Evolutionary conservation across 257 asterid species (phyloP).

Genomic region (Paulownia fortunei): DNA sequence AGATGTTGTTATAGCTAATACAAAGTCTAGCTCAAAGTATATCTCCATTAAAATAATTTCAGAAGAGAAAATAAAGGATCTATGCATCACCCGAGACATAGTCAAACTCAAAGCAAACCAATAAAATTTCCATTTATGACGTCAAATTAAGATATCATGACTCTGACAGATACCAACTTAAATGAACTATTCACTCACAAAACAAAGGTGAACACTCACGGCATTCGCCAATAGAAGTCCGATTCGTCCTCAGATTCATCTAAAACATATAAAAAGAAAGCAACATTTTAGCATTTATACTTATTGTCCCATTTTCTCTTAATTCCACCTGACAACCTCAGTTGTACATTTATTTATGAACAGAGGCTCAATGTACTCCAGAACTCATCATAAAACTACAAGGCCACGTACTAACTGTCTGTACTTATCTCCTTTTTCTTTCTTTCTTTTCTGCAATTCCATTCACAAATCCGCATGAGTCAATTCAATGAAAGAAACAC

Average conservation of each 20-base stretch:
- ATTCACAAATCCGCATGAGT: slow-evolving; percentile 12
- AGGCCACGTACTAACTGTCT: background rate
- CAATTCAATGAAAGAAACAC: slow-evolving; percentile 19
- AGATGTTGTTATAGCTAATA: background rate
- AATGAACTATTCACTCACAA: slow-evolving; percentile 13
- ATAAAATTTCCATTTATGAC: slow-evolving; percentile 3
- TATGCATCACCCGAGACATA: background rate
- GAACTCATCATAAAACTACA: background rate
- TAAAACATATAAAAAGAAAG: background rate
- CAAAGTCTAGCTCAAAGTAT: background rate
- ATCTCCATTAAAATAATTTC: background rate
- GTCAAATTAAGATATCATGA: background rate
- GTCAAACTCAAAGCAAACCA: slow-evolving; percentile 2
- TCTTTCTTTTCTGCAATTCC: slow-evolving; percentile 9
- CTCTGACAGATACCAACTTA: slow-evolving; percentile 4
- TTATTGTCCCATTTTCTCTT: slow-evolving; percentile 1
- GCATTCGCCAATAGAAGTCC: slow-evolving; percentile 19
- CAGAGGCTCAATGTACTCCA: background rate
- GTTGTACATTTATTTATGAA: background rate
- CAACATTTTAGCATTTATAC: background rate
- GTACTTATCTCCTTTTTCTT: background rate
- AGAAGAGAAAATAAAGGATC: slow-evolving; percentile 2
- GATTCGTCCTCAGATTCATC: slow-evolving; percentile 5
- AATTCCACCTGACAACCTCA: background rate
- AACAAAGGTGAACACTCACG: slow-evolving; percentile 11